A percentile compares a stretch with the other conserved stretches of the same genome.
These are phyloP conservation scores for Zoysia pacifica DNA, from an alignment of 176 grass and related monocot genomes.

Conservation along the genomic window DNA sequence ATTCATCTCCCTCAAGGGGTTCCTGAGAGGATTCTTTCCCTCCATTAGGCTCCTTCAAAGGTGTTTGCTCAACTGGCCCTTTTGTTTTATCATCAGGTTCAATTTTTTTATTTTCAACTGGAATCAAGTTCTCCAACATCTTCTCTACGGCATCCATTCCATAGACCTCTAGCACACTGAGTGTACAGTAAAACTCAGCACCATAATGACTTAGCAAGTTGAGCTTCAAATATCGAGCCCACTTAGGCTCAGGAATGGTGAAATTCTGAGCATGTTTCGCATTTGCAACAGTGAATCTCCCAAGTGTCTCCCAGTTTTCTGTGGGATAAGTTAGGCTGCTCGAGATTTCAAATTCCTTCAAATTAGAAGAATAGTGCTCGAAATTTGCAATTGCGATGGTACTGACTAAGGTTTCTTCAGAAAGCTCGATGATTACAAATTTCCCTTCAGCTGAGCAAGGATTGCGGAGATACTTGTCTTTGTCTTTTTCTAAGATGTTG, in stretches of 20 bases:
- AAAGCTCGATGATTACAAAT: constrained; percentile 87
- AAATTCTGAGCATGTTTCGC: constrained; percentile 74
- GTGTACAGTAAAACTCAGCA: constrained; percentile 89
- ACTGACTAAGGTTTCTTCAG: constrained; percentile 96
- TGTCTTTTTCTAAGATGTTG: constrained; percentile 95
- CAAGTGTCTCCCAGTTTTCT: constrained; percentile 78
- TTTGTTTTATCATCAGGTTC: constrained; percentile 64
- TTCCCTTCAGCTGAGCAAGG: constrained; percentile 93
- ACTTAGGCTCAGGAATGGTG: constrained; percentile 73
- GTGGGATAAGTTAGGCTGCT: constrained; percentile 88
- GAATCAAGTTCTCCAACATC: constrained; percentile 95
- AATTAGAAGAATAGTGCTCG: constrained; percentile 91
- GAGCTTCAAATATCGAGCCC: constrained; percentile 87
- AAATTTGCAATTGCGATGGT: constrained; percentile 90
- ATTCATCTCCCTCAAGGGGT: constrained; percentile 54
- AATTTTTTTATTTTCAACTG: constrained; percentile 64
- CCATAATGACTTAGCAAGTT: constrained; percentile 92
- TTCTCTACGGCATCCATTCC: constrained; percentile 98
- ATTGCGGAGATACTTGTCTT: constrained; percentile 94
- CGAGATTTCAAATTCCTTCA: constrained; percentile 78
- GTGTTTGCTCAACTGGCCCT: constrained; percentile 47
- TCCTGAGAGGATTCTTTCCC: constrained; percentile 51
- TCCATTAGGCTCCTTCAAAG: constrained; percentile 44
- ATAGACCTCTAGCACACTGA: constrained; percentile 89
- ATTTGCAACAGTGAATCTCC: constrained; percentile 74